phyloP scores from a whole-genome alignment of 2,329 filamentous ascomycete species.

The Hysterium pulicare region DNA sequence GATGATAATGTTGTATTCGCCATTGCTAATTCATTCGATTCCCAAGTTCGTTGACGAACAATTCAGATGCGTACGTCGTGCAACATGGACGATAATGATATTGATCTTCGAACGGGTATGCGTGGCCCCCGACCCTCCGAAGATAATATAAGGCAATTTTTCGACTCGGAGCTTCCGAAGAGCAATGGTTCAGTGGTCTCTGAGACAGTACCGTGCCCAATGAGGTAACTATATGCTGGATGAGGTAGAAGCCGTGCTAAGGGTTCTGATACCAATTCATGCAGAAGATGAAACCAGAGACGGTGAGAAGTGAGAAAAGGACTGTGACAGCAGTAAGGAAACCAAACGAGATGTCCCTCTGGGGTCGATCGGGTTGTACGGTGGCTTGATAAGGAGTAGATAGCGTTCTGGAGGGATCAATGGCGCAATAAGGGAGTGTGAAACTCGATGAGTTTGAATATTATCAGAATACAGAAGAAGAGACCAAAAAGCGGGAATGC shows the following conservation, averaged over 20 bases:
- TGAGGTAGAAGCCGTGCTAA: conserved; percentile 1
- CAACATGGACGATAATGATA: conserved; percentile 19
- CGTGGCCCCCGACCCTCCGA: neutral
- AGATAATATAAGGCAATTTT: neutral
- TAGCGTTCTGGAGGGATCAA: neutral
- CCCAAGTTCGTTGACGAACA: conserved; percentile 7
- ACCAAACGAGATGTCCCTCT: conserved; percentile 12
- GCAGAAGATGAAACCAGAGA: conserved; percentile 26
- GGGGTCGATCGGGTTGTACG: conserved; percentile 1
- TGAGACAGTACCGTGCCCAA: neutral
- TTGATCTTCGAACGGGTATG: conserved; percentile 3
- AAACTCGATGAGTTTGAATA: conserved; percentile 2
- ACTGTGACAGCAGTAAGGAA: conserved; percentile 22
- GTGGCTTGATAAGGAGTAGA: conserved; percentile 1
- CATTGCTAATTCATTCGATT: conserved; percentile 18
- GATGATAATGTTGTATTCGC: conserved; percentile 28
- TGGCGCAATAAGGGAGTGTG: conserved; percentile 4
- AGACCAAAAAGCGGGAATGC: neutral
- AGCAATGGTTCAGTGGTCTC: conserved; percentile 1
- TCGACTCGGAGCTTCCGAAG: neutral
- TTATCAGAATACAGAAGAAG: neutral
- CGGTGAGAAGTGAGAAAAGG: conserved; percentile 12
- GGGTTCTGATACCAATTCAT: conserved; percentile 16
- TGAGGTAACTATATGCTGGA: conserved; percentile 1
- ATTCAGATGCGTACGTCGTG: conserved; percentile 14